Base-by-base conservation (phyloP, 345 rosid genomes). In the Salix koriyanagi region DNA sequence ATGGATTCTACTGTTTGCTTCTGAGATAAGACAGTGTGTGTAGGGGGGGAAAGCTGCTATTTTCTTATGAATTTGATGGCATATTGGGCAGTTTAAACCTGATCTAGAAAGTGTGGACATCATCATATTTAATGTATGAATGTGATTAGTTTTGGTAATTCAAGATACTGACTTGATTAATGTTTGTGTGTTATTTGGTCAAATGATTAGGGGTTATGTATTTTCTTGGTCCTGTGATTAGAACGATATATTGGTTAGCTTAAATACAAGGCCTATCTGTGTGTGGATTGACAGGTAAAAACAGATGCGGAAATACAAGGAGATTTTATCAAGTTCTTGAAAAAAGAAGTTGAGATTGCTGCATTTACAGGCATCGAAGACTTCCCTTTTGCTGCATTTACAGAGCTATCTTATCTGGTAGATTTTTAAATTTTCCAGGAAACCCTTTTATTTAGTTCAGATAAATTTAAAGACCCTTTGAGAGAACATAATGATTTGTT, bases 221-320 rank as follows among this genome's bases (percentile, higher is more conserved):
- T 41, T 41, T 9, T 11, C 44, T 41, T 41, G 44, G 10, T 41
- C 42, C 42, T 9, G 42, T 12, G 42, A 39, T 39, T 39, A 39
- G 42, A 39, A 9, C 11, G 11, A 39, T 39, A 7, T 9, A 39
- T 39, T 9, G 10, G 12, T 2, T 39, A 39, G 41, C 42, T 30
- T 2, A 9, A 39, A 9, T 39, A 9, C 2, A 39, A 39, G 12
- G 42, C 42, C 44, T 41, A 10, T 41, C 13, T 41, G 44, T 41
- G 44, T 9, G 5, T 36, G 64, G 14, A 18, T 54, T 6, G 76
- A 42, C 94, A 96, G 99, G 92, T 96, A 30, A 96, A 92, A 86
- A 91, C 97, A 68, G 99, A 94, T 82, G 98, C 92, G 13, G 98
- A 96, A 80, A 89, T 89, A 52, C 99, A 96, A 81, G 97, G 98